Base-by-base conservation (phyloP, 1,139 yeast genomes). In the Magnusiomyces clavatus region DNA sequence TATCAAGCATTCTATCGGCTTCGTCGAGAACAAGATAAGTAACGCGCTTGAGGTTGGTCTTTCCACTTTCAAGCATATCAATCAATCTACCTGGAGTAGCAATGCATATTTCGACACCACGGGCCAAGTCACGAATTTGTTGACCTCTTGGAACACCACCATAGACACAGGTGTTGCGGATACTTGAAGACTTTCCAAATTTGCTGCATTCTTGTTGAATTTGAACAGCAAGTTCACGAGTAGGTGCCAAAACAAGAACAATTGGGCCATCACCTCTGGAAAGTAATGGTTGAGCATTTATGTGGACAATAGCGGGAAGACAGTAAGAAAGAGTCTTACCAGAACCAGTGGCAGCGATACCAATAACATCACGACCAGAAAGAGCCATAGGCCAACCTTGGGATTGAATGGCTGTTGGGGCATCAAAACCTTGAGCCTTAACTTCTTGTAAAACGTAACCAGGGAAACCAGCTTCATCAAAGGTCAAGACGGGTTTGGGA, bases 361-460 rank as follows among this genome's bases (percentile, higher is more conserved):
- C 98, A 72, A 92, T 85, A 90, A 92, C 87, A 71, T 92, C 97
- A 75, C 97, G 86, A 76, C 98, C 98, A 64, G 92, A 83, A 58
- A 90, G 78, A 67, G 98, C 98, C 98, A 92, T 92, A 58, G 98
- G 98, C 98, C 98, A 92, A 75, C 98, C 98, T 76, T 94, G 98
- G 71, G 96, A 87, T 76, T 92, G 98, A 68, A 92, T 92, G 60
- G 88, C 88, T 54, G 98, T 92, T 63, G 98, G 98, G 59, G 77
- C 81, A 55, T 85, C 94, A 76, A 92, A 92, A 56, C 97, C 97
- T 73, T 87, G 92, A 56, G 83, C 83, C 74, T 86, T 81, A 63
- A 92, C 89, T 75, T 92, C 97, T 60, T 74, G 77, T 68, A 92
- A 77, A 45, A 92, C 97, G 67, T 92, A 90, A 62, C 82, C 86